Conservation (phyloP, 2,329 filamentous ascomycete genomes). For the Botrytis galanthina region DNA sequence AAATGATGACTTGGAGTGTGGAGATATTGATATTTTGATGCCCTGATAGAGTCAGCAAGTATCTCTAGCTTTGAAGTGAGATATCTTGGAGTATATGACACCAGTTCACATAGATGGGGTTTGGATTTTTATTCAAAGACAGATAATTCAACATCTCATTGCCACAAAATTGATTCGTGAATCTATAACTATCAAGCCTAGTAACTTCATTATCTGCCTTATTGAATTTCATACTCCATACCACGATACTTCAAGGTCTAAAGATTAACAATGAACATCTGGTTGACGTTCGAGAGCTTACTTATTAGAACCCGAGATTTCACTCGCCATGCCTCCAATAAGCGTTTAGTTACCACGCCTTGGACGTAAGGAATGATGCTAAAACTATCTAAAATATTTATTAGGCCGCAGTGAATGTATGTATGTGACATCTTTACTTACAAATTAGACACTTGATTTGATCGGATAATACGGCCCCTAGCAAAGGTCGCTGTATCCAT, state of each 20-base stretch:
- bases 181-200: neutral
- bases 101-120: neutral
- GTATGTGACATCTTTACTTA: neutral
- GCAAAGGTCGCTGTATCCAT: neutral
- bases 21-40: neutral
- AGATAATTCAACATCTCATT: neutral
- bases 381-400: neutral
- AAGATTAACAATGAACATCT: too few relatives aligned
- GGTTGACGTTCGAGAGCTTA: neutral
- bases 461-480: neutral
- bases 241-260: neutral
- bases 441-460: neutral
- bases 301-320: neutral
- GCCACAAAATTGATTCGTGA: too few relatives aligned
- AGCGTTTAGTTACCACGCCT: too few relatives aligned
- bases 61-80: neutral
- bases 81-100: neutral
- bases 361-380: neutral
- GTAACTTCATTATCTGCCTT: neutral
- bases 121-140: neutral
- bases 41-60: too few relatives aligned
- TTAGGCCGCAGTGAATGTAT: neutral
- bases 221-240: neutral
- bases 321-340: neutral
- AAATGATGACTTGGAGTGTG: neutral